Evolutionary conservation across 805 yeast genomes (phyloP), one percentile per base, ranked within the genome.

Genomic region (Tanozyma kutaoensis): DNA sequence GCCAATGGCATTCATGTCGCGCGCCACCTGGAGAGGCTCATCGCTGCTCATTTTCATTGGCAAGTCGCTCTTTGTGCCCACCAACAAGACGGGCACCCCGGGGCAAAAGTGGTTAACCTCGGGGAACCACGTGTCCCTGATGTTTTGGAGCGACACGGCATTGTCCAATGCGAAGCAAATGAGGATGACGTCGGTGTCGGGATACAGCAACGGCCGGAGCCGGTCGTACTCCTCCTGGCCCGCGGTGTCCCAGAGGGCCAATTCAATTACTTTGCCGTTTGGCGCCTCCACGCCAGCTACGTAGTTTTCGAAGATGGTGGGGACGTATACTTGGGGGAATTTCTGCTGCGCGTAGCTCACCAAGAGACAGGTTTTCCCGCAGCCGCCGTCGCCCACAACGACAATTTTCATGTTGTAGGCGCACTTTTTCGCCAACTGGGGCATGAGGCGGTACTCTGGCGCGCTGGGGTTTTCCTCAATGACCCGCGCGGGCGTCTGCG

Each of bases 211-310:
- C 2, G 93, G 91, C 34, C 95, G 59, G 30, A 81, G 54, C 28
- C 93, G 57, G 45, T 76, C 86, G 44, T 78, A 80, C 47, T 79
- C 91, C 50, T 81, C 93, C 51, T 80, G 91, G 3, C 93, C 91
- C 0, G 93, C 93, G 1, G 93, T 80, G 46, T 82, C 95, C 93
- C 93, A 81, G 17, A 81, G 50, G 1, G 82, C 80, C 37, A 82
- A 50, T 42, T 76, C 85, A 13, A 77, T 61, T 51, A 80, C 72
- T 57, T 88, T 79, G 27, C 93, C 93, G 45, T 79, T 88, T 5
- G 67, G 66, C 32, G 78, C 77, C 48, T 74, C 48, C 3, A 76
- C 69, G 22, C 62, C 63, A 7, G 78, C 68, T 9, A 72, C 71
- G 45, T 78, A 78, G 48, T 78, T 80, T 37, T 80, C 93, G 52